Base-by-base conservation (phyloP, 495 filamentous ascomycete genomes). In the Saxophila tyrrhenica region DNA sequence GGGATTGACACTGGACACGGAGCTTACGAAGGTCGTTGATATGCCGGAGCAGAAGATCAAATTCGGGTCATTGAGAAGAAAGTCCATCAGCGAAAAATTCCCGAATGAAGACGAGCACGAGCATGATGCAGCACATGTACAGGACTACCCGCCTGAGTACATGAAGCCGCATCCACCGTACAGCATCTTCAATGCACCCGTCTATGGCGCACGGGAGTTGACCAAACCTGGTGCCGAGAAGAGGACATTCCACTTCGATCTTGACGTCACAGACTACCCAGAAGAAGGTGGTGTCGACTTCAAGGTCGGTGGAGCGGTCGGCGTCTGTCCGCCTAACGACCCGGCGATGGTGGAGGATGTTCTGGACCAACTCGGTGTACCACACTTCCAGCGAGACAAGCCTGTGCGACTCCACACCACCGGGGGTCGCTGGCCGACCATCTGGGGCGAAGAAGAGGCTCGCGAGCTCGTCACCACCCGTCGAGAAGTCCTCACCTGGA, bases 101-200 rank as follows among this genome's bases (percentile, higher is more conserved):
- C 59, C 59, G 24, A 58, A 48, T n/a, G 57, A 59, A 48, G 25
- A 50, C 0, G 58, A 61, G 17, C 70, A 70, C 54, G 52, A 56
- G 19, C 56, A 55, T 35, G 48, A 39, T 3, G 53, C 50, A 22
- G 64, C 66, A 51, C 56, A 59, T 57, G 65, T 78, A 64, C 23
- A 78, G 62, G 75, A 75, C 35, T 82, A 89, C 65, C 90, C 92
- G 16, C 92, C 92, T 1, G 77, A 75, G 39, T 98, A 88, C 65
- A 89, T 97, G 49, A 86, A 92, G 59, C 92, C 92, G n/a, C 92
- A 98, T 64, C 87, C 86, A 38, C 92, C 92, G 0, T 88, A 94
- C 66, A 76, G 88, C 50, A 90, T 98, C 46, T 92, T 84, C 68
- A 83, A 88, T 9, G 89, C 90, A 21, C 86, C 80, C 55, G 77